Percentiles rank a stretch among this genome's conserved stretches.
These are phyloP conservation scores for Scytalidium lignicola DNA, from an alignment of 2,329 filamentous ascomycete genomes.

Conservation along the genomic window DNA sequence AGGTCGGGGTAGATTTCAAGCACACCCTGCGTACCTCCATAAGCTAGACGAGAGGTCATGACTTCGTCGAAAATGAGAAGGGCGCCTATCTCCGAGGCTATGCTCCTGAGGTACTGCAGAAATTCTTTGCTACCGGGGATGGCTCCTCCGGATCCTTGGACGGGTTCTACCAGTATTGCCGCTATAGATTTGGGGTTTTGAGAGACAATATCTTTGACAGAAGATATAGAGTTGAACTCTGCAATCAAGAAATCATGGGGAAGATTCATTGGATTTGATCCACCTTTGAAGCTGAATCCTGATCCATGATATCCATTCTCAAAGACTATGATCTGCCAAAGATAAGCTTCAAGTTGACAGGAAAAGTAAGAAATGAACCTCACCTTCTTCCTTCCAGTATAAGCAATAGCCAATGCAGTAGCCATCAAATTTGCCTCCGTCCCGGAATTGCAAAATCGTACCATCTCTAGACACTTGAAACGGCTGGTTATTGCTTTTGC, in stretches of 20 bases:
- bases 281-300: constrained; percentile 32
- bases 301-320: constrained; percentile 20
- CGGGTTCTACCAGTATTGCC: constrained; percentile 56
- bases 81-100: constrained; percentile 34
- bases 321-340: constrained; percentile 29
- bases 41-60: constrained; percentile 57
- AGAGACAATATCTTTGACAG: constrained; percentile 38
- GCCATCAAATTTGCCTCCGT: constrained; percentile 62
- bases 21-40: constrained; percentile 41
- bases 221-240: constrained; percentile 54
- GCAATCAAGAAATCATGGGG: constrained; percentile 40
- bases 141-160: constrained; percentile 60
- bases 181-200: constrained; percentile 34
- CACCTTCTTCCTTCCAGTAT: constrained; percentile 16
- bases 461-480: constrained; percentile 45
- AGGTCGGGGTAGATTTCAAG: constrained; percentile 51
- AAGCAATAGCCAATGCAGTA: constrained; percentile 33
- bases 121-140: constrained; percentile 35
- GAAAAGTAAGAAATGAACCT: constrained; percentile 18
- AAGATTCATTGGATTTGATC: constrained; percentile 14
- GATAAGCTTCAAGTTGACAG: constrained; percentile 29
- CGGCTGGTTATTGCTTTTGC: constrained; percentile 44
- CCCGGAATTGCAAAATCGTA: constrained; percentile 61
- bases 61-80: constrained; percentile 68
- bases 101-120: constrained; percentile 13